Evolutionary conservation across 345 rosid species (phyloP).

Genomic region (Hirschfeldia incana): DNA sequence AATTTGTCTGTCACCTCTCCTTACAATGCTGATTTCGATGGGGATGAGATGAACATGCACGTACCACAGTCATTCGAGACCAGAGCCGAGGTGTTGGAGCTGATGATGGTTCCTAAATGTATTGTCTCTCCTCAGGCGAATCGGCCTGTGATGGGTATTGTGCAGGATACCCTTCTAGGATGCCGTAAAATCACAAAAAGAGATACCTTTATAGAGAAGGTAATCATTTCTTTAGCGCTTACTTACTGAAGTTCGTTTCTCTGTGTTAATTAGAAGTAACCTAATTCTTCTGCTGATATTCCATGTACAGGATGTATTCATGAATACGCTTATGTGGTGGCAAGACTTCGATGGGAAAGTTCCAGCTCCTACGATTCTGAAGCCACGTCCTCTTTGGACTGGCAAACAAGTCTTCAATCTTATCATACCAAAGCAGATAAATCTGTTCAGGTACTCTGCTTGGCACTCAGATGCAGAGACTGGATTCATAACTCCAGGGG

Average conservation of each 20-base stretch:
- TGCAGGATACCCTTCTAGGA: slow-evolving; percentile 95
- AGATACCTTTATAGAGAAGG: slow-evolving; percentile 98
- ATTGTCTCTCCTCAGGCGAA: slow-evolving; percentile 98
- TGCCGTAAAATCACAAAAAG: slow-evolving; percentile 97
- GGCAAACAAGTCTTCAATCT: slow-evolving; percentile 99
- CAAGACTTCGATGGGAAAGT: slow-evolving; percentile 98
- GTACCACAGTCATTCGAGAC: slow-evolving; percentile 98
- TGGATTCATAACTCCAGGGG: slow-evolving; percentile 85
- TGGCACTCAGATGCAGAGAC: slow-evolving; percentile 87
- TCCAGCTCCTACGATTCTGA: slow-evolving; percentile 90
- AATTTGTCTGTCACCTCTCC: slow-evolving; percentile 96
- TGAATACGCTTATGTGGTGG: slow-evolving; percentile 99
- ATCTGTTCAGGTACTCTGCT: slow-evolving; percentile 78
- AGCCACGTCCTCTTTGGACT: slow-evolving; percentile 98
- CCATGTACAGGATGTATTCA: slow-evolving; percentile 79
- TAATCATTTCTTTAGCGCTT: slow-evolving; percentile 25
- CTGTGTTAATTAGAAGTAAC: slow-evolving; percentile 1
- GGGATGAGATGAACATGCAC: slow-evolving; percentile 99
- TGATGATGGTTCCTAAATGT: slow-evolving; percentile 99
- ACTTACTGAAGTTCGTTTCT: not conserved
- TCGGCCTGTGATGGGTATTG: slow-evolving; percentile 99
- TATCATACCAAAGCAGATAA: slow-evolving; percentile 96
- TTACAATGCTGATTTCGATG: slow-evolving; percentile 99
- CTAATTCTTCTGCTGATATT: slow-evolving; percentile 10
- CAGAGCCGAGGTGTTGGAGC: slow-evolving; percentile 93